Evolutionary conservation across 768 basidiomycete genomes (phyloP), one percentile per base, ranked within the genome.

Genomic region (Daedalea quercina): DNA sequence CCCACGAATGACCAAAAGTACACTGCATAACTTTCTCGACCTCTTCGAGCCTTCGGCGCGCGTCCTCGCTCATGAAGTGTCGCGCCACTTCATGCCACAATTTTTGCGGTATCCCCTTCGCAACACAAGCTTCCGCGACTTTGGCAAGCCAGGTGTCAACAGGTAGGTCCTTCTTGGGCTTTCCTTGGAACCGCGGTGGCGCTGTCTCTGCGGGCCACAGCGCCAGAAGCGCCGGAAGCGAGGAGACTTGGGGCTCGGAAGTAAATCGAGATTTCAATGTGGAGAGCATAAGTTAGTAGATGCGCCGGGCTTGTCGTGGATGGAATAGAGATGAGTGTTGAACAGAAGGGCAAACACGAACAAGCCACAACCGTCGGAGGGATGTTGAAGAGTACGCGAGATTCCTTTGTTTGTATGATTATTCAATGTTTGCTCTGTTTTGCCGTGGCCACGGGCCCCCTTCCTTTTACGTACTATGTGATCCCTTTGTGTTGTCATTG

Each of bases 81-180:
- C 86, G 84, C 17, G 79, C 88, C 44, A 85, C 86, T 56, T 85
- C 85, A 69, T 87, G 80, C 88, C 88, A 90, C 65, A 78, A 88
- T 57, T 86, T 82, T 64, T 85, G 79, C 40, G 88, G 88, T 24
- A 90, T 77, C 42, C 81, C 78, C 54, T 81, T 78, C 57, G 82
- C 74, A 44, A 74, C 61, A 58, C 86, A 89, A 23, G 85, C 87
- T 33, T 74, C 70, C 70, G 78, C 87, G 63, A 90, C 82, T 56
- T 77, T 70, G 49, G 79, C 73, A 52, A 90, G 72, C 87, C 88
- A 90, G 51, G 81, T 78, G 58, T 84, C 83, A 0, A 81, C 72
- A 25, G 69, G 69, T 63, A 89, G 86, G 43, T 60, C 60, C 33
- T 60, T 56, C 77, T 80, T 84, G 3, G 79, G 70, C 57, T 81